A percentile compares a stretch with the other conserved stretches of the same genome.
Conservation (phyloP, 2,329 filamentous ascomycete species). For the Nemania sp. region DNA sequence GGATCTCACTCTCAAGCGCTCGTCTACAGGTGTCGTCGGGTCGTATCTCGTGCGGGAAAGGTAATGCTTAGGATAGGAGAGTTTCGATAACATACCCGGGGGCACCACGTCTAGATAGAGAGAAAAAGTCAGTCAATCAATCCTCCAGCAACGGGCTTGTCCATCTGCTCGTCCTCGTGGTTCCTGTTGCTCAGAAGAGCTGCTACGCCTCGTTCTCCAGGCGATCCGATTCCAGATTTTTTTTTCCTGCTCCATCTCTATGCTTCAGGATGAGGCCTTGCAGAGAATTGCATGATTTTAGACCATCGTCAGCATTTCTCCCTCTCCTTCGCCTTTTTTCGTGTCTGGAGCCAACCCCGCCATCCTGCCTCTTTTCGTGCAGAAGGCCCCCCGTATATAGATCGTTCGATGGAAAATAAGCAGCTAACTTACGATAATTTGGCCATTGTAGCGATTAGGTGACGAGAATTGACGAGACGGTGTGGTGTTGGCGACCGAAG, state of each 20-base stretch:
- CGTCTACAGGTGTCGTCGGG: slow-evolving; percentile 4
- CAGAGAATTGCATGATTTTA: background rate
- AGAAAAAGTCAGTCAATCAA: slow-evolving; percentile 25
- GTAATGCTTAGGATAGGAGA: background rate
- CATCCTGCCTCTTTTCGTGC: slow-evolving; percentile 16
- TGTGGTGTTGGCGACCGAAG: slow-evolving; percentile 19
- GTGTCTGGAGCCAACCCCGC: slow-evolving; percentile 19
- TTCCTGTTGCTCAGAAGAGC: background rate
- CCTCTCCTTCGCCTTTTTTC: background rate
- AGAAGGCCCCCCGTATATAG: background rate
- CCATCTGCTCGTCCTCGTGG: background rate
- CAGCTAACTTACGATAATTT: slow-evolving; percentile 36
- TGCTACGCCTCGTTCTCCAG: background rate
- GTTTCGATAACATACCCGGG: slow-evolving; percentile 53
- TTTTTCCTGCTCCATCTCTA: background rate
- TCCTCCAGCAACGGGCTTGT: background rate
- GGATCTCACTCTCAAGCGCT: slow-evolving; percentile 4
- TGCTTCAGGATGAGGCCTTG: background rate
- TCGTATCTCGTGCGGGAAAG: background rate
- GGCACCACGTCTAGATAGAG: slow-evolving; percentile 70
- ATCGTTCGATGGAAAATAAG: slow-evolving; percentile 4
- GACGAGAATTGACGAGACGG: slow-evolving; percentile 20
- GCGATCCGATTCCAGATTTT: background rate
- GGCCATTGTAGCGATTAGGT: slow-evolving; percentile 35
- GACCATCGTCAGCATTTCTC: background rate